These are phyloP conservation scores for Chondrus crispus DNA, from an alignment of 23 red algal species.

Conservation along the genomic window DNA sequence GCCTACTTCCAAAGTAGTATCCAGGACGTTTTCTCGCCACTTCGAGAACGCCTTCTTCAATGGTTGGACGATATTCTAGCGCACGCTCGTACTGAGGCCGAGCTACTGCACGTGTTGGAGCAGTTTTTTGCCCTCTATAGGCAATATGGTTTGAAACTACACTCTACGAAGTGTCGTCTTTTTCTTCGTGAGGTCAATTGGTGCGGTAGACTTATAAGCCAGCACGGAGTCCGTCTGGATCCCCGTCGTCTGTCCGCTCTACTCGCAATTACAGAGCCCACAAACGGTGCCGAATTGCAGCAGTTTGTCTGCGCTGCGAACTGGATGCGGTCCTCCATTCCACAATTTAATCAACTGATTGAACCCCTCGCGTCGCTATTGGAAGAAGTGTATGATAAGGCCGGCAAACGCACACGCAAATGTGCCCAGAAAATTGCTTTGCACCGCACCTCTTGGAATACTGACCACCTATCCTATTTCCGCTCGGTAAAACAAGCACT, in stretches of 20 bases:
- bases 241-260: not conserved
- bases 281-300: conserved; percentile 1
- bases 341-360: not conserved
- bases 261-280: not conserved
- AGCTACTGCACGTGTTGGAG: not conserved
- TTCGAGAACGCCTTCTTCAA: not conserved
- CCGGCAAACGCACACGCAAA: not conserved
- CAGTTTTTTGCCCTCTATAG: not conserved
- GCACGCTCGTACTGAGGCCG: not conserved
- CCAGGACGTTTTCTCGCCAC: not conserved
- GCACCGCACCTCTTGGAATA: not conserved
- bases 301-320: conserved; percentile 29
- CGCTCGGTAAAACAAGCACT: not conserved
- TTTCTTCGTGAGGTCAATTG: not conserved
- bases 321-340: not conserved
- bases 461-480: not conserved
- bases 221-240: not conserved
- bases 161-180: not conserved
- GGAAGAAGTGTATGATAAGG: not conserved
- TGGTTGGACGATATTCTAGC: not conserved
- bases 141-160: not conserved
- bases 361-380: not conserved
- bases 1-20: not conserved
- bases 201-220: not conserved
- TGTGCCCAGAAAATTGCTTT: not conserved